phyloP scores from a whole-genome alignment of 2,329 filamentous ascomycete species.

The Grosmannia serpens region DNA sequence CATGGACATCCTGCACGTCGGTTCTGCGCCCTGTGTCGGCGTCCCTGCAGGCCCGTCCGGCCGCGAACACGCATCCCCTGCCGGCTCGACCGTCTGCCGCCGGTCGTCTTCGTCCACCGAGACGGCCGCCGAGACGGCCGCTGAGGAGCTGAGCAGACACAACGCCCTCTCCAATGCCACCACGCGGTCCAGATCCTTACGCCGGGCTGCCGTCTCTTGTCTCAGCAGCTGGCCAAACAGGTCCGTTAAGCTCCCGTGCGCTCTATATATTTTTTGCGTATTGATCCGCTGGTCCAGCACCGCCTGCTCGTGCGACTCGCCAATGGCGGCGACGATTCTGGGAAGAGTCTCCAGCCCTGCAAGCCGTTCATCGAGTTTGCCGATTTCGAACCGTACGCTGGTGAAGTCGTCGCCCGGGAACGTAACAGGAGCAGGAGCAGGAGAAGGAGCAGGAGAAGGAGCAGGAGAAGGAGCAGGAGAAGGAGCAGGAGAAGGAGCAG shows the following conservation, averaged over 20 bases:
- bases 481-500: no score
- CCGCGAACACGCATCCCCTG: no score
- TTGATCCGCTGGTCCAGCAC: not conserved
- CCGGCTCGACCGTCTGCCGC: no score
- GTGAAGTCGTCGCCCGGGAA: constrained; percentile 12
- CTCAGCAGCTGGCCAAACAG: constrained; percentile 4
- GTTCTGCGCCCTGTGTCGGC: not conserved
- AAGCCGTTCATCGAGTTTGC: constrained; percentile 4
- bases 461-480: no score
- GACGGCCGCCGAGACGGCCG: not conserved
- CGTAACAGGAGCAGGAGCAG: not conserved
- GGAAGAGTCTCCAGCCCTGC: not conserved
- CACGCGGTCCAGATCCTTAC: constrained; percentile 1
- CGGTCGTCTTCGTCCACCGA: not conserved
- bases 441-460: no score
- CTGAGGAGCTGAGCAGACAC: not conserved
- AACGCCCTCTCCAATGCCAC: not conserved
- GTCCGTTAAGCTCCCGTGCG: not conserved
- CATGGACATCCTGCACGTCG: not conserved
- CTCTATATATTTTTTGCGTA: not conserved
- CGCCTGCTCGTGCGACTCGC: not conserved
- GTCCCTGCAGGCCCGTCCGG: no score
- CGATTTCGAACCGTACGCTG: constrained; percentile 8
- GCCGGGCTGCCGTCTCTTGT: not conserved
- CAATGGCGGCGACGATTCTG: not conserved